These are phyloP conservation scores for Beauveria medogensis DNA, from an alignment of 2,329 filamentous ascomycete species.

Conservation along the genomic window DNA sequence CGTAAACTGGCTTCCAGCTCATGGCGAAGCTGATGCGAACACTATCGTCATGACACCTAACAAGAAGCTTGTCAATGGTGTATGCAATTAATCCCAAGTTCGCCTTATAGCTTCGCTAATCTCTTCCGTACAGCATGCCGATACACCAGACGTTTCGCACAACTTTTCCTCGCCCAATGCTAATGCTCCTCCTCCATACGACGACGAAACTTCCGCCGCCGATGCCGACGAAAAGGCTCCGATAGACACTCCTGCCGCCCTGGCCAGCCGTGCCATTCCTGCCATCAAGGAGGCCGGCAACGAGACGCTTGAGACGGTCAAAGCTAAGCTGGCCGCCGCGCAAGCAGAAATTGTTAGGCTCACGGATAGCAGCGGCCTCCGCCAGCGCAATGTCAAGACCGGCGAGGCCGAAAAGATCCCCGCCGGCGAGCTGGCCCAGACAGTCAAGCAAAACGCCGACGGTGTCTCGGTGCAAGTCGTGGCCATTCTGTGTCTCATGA, in stretches of 20 bases:
- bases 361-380: conserved; percentile 62
- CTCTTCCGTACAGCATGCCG: conserved; percentile 21
- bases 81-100: conserved; percentile 21
- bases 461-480: conserved; percentile 84
- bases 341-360: conserved; percentile 64
- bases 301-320: conserved; percentile 50
- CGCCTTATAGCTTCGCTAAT: conserved; percentile 7
- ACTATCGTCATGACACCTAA: conserved; percentile 30
- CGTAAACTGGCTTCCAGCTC: conserved; percentile 70
- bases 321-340: conserved; percentile 65
- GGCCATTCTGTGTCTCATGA: conserved; percentile 74
- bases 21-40: conserved; percentile 29
- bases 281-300: conserved; percentile 38
- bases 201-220: conserved; percentile 23
- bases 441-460: conserved; percentile 48
- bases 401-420: conserved; percentile 41
- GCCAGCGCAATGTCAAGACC: conserved; percentile 65
- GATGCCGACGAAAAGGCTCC: conserved; percentile 18
- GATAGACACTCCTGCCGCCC: conserved; percentile 16
- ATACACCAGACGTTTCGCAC: conserved; percentile 37
- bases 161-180: conserved; percentile 37
- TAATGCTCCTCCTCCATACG: conserved; percentile 27
- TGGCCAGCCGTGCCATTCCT: conserved; percentile 32
- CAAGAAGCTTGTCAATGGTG: conserved; percentile 33
- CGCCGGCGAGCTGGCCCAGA: conserved; percentile 43